Base-by-base conservation (phyloP, 2,329 filamentous ascomycete species). In the Aspergillus costaricaensis region DNA sequence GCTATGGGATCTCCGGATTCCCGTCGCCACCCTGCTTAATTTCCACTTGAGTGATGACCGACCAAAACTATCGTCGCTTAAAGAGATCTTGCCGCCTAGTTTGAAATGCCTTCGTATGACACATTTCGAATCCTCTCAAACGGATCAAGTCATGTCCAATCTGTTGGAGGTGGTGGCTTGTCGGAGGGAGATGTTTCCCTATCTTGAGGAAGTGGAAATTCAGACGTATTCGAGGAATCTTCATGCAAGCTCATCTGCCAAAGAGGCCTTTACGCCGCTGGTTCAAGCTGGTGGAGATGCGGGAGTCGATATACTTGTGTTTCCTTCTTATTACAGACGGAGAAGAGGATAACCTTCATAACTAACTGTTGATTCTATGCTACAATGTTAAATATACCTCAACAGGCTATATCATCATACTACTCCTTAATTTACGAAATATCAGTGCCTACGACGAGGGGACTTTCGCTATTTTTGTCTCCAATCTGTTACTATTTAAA, bases 21-120 rank as follows among this genome's bases (percentile, higher is more conserved):
- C 44, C 12, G 54, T 25, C 12, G 19, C 49, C 19, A 60, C 57
- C 15, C 14, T 57, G 2, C 21, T 60, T 6, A 38, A 49, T n/a
- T 36, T 60, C 41, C 52, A 43, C 23, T 17, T 30, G 23, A 19
- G 17, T 14, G 10, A 21, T 39, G 4, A 15, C 12, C 21, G 5
- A 4, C 19, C 23, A 7, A 32, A 3, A 25, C 14, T 43, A 3
- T 30, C 47, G 1, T 25, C 52, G 12, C 38, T 55, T 15, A 43
- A 55, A 23, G 15, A 44, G 23, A 43, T 55, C 21, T 25, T 55
- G 14, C 52, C 52, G 7, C 10, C 14, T 21, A 15, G 52, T 14
- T 9, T 55, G 23, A 21, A 55, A 21, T 15, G 4, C 3, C 38
- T 55, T 7, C 0, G 2, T 17, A 5, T 55, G 14, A 14, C 36